Percentiles rank a stretch among this genome's conserved stretches.
phyloP scores from a whole-genome alignment of 176 grass and related monocot species.

The Carex littledalei region DNA sequence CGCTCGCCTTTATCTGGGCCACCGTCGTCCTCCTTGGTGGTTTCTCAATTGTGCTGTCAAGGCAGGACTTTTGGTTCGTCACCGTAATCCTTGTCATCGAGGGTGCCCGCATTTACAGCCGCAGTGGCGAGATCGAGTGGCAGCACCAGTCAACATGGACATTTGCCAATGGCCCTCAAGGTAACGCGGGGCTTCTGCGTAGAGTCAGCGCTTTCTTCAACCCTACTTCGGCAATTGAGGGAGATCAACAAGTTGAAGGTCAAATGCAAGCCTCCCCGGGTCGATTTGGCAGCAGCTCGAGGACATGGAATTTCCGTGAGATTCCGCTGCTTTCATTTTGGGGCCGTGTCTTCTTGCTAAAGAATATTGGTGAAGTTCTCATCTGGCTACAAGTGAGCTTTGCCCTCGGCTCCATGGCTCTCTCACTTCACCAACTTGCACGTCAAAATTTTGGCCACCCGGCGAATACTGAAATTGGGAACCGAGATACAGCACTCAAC shows the following conservation, averaged over 20 bases:
- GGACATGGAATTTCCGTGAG: constrained; percentile 15
- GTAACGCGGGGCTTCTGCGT: neutral
- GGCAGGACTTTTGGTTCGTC: constrained; percentile 57
- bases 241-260: neutral
- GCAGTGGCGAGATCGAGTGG: constrained; percentile 43
- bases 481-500: constrained; percentile 32
- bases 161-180: neutral
- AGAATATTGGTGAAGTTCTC: constrained; percentile 29
- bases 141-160: constrained; percentile 31
- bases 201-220: neutral
- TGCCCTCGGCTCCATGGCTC: constrained; percentile 25
- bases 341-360: constrained; percentile 22
- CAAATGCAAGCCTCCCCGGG: neutral
- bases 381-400: constrained; percentile 29
- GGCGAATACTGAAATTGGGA: neutral
- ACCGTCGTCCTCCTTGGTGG: constrained; percentile 59
- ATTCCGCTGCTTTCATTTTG: neutral
- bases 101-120: constrained; percentile 32
- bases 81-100: constrained; percentile 56
- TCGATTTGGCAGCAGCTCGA: neutral
- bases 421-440: constrained; percentile 27
- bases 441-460: constrained; percentile 26
- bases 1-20: constrained; percentile 54
- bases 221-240: neutral
- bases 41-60: constrained; percentile 22